Evolutionary conservation across 2,329 filamentous ascomycete genomes (phyloP).

Genomic region (Epichloe bromicola): DNA sequence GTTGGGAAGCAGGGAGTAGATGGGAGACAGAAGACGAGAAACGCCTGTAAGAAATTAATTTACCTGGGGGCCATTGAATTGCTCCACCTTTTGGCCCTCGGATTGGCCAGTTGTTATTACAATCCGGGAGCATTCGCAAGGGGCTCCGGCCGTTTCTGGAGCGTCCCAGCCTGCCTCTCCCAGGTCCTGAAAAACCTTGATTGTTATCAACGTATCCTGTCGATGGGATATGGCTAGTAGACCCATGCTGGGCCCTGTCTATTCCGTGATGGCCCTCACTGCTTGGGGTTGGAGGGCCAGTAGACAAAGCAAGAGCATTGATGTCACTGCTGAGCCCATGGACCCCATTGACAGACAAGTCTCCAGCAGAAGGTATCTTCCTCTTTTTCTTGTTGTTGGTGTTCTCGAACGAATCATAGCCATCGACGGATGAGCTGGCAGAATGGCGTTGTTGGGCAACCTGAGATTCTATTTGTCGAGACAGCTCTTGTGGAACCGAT

Average conservation of each 20-base stretch:
- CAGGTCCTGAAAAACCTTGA: slow-evolving; percentile 66
- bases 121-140: slow-evolving; percentile 45
- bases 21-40: not conserved
- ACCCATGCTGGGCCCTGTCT: slow-evolving; percentile 13
- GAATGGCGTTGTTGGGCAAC: slow-evolving; percentile 44
- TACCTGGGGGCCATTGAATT: slow-evolving; percentile 34
- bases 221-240: slow-evolving; percentile 19
- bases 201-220: slow-evolving; percentile 37
- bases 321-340: slow-evolving; percentile 27
- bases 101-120: slow-evolving; percentile 41
- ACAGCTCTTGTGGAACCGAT: slow-evolving; percentile 30
- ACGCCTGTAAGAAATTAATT: slow-evolving; percentile 14
- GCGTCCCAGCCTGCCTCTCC: slow-evolving; percentile 72
- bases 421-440: slow-evolving; percentile 60
- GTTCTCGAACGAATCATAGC: slow-evolving; percentile 95
- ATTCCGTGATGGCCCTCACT: slow-evolving; percentile 18
- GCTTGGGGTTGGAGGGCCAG: slow-evolving; percentile 10
- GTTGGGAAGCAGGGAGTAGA: not conserved
- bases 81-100: slow-evolving; percentile 33
- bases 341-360: slow-evolving; percentile 36
- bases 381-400: slow-evolving; percentile 99
- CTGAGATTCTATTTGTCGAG: slow-evolving; percentile 31
- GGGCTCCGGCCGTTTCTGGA: slow-evolving; percentile 48
- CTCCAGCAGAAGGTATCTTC: slow-evolving; percentile 86
- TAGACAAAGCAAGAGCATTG: slow-evolving; percentile 23